Evolutionary conservation across 2,329 filamentous ascomycete genomes (phyloP).

Genomic region (Hypomyces rosellus): DNA sequence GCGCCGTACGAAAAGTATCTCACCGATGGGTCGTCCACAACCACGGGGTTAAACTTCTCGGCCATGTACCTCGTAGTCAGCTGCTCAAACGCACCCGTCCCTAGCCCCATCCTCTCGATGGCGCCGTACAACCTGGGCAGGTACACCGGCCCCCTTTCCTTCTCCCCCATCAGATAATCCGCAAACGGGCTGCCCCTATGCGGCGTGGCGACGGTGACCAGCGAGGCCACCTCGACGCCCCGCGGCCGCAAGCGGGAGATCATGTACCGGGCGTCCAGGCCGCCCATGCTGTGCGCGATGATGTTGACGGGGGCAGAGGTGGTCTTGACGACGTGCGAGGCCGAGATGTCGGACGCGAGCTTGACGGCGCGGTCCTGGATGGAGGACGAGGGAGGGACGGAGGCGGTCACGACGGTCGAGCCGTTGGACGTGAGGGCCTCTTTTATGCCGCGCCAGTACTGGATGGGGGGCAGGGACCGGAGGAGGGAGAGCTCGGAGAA

Average conservation of each 20-base stretch:
- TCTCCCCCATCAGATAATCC: constrained; percentile 44
- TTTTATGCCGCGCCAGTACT: constrained; percentile 61
- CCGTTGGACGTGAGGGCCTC: constrained; percentile 49
- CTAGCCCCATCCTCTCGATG: constrained; percentile 45
- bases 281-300: constrained; percentile 63
- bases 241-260: constrained; percentile 48
- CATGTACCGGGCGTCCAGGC: constrained; percentile 60
- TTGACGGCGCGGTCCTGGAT: constrained; percentile 55
- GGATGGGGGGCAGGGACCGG: constrained; percentile 49
- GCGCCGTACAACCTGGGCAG: constrained; percentile 50
- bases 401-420: constrained; percentile 51
- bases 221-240: constrained; percentile 40
- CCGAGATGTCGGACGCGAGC: constrained; percentile 47
- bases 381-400: constrained; percentile 54
- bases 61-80: constrained; percentile 53
- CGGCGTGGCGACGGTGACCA: constrained; percentile 51
- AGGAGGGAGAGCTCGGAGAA: constrained; percentile 52
- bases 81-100: constrained; percentile 55
- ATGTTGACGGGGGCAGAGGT: constrained; percentile 60
- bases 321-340: constrained; percentile 15
- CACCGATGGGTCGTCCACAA: constrained; percentile 45
- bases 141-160: constrained; percentile 35
- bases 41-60: constrained; percentile 52
- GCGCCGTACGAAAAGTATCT: constrained; percentile 60
- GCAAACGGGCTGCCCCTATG: constrained; percentile 51